Evolutionary conservation across 1,284 basidiomycete species (phyloP), one percentile per base, ranked within the genome.

Genomic region (Ustilago nuda): DNA sequence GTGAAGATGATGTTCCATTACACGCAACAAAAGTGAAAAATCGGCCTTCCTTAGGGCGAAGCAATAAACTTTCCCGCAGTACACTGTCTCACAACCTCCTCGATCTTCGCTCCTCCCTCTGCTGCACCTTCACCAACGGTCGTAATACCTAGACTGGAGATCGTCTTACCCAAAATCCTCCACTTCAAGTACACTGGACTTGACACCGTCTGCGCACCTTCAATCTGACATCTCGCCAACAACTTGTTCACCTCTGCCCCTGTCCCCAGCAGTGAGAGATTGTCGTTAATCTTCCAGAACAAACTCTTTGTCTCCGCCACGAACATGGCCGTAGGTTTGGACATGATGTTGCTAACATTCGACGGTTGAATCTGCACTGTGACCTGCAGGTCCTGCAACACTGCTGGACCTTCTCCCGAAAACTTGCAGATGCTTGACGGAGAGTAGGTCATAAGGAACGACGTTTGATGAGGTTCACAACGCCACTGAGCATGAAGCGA

Each of bases 401-500:
- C 54, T 55, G 17, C 56, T 35, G 35, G 15, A 30, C 27, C 17
- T 4, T 36, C 8, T 8, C 43, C 30, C 0, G 65, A 64, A 17
- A 66, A 36, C 7, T 58, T 63, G 35, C 64, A 66, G 17, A 32
- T 9, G 1, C 84, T 43, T 61, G 87, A 87, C 32, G 78, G 64
- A 4, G 80, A 66, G 76, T 89, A 89, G 56, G 84, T 86, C 61
- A 89, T 78, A 57, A 90, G 87, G 79, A 89, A 86, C 36, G 87
- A 86, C 5, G 89, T 89, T 60, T 88, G 88, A 33, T 86, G 86
- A 19, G 87, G 81, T 66, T 88, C 88, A 66, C 86, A 86, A 59
- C 88, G 86, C 88, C 89, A 90, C 11, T 87, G 87, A 0, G 89
- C 87, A 57, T 87, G 86, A 35, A 89, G 80, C 2, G 85, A 61